phyloP scores from a whole-genome alignment of 495 filamentous ascomycete species.

The Niebla homalea region DNA sequence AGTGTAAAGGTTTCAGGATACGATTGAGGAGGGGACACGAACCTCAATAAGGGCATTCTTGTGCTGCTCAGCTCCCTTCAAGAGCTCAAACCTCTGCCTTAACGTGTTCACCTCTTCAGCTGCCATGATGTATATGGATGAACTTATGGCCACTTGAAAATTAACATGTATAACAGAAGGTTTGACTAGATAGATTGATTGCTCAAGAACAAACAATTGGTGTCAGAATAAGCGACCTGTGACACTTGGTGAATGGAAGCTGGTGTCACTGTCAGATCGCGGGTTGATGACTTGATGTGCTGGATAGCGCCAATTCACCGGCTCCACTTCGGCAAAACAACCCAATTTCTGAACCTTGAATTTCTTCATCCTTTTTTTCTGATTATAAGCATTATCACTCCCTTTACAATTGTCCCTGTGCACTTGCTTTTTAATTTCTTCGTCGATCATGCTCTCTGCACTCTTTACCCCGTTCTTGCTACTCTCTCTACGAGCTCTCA shows the following conservation, averaged over 20 bases:
- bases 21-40: background rate
- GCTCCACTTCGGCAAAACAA: too few relatives aligned
- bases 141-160: background rate
- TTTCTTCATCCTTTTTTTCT: too few relatives aligned
- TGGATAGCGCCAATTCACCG: background rate
- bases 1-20: slow-evolving; percentile 2
- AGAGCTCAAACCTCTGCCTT: slow-evolving; percentile 34
- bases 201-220: too few relatives aligned
- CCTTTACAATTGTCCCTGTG: background rate
- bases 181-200: too few relatives aligned
- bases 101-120: slow-evolving; percentile 17
- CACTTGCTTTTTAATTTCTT: background rate
- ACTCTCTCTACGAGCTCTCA: slow-evolving; percentile 53
- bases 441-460: slow-evolving; percentile 54
- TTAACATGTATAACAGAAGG: background rate
- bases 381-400: background rate
- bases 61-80: slow-evolving; percentile 33
- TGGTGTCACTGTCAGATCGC: background rate
- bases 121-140: slow-evolving; percentile 8
- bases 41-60: slow-evolving; percentile 44
- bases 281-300: background rate
- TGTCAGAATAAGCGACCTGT: too few relatives aligned
- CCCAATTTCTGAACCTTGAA: too few relatives aligned
- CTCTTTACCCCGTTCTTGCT: slow-evolving; percentile 58
- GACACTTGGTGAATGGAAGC: background rate